Conservation (phyloP, 1,284 basidiomycete species). For the Inonotus obliquus region DNA sequence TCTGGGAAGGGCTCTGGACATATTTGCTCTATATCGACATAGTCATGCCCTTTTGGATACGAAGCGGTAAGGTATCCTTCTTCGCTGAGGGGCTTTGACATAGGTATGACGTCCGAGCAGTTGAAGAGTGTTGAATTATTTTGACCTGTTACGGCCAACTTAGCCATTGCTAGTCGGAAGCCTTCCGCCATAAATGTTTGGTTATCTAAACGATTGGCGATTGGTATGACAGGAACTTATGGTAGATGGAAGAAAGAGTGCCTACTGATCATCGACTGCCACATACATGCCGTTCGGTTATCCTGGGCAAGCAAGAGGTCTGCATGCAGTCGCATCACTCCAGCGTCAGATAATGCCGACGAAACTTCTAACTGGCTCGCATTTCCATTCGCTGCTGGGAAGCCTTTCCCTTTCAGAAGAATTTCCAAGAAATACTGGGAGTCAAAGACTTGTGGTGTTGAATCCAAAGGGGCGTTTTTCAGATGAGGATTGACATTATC, state of each 20-base stretch:
- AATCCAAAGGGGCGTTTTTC: conserved; percentile 18
- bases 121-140: conserved; percentile 19
- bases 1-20: conserved; percentile 15
- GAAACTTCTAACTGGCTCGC: conserved; percentile 9
- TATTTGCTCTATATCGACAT: conserved; percentile 10
- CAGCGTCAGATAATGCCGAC: conserved; percentile 7
- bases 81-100: conserved; percentile 1
- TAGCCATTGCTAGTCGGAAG: conserved; percentile 23
- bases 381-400: conserved; percentile 13
- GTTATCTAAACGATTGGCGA: conserved; percentile 4
- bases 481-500: conserved; percentile 11
- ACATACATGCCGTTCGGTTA: conserved; percentile 19
- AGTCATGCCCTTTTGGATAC: conserved; percentile 13
- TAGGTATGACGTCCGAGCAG: conserved; percentile 19
- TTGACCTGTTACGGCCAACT: conserved; percentile 31
- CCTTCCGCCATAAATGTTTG: conserved; percentile 14
- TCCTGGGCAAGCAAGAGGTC: conserved; percentile 20
- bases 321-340: conserved; percentile 20
- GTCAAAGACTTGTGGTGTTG: conserved; percentile 20
- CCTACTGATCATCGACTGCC: conserved; percentile 20
- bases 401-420: conserved; percentile 17
- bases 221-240: neutral
- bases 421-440: conserved; percentile 21
- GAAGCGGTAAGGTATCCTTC: neutral
- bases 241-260: neutral